Base-by-base conservation (phyloP, 2,329 filamentous ascomycete species). In the Fusarium miscanthi region DNA sequence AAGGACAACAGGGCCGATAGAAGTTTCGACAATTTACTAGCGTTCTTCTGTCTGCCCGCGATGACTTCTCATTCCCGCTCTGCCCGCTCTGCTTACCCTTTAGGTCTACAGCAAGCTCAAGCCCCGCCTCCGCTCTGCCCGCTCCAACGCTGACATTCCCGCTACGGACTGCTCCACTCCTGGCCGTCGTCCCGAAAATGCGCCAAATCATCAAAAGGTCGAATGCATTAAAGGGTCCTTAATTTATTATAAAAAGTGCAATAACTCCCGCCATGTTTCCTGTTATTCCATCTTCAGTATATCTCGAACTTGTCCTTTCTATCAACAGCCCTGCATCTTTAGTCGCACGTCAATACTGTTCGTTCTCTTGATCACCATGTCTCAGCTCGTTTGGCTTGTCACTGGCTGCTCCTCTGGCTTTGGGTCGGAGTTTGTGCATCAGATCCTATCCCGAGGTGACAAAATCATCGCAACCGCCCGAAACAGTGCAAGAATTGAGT, bases 401-500 rank as follows among this genome's bases (percentile, higher is more conserved):
- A 82, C 80, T 25, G 81, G 79, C 23, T 74, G 77, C 16, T 79
- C 80, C 33, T 78, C 79, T 2, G 80, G 80, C 9, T 77, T 82
- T 56, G 80, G 80, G 1, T 74, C 73, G 6, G 68, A 72, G 21
- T 59, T 76, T 14, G 72, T 73, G 9, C 45, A 66, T 13, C 51
- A 72, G 12, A 73, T 81, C 41, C 59, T 78, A 27, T 38, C 66
- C 17, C 76, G 76, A 11, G 78, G 78, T 8, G 77, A 81, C 64
- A 76, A 74, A 11, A 77, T 81, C 37, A 78, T 81, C 30, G 80
- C 80, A 68, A 74, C n/a, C 65, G 76, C 40, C 75, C 79, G 21
- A 71, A 77, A 17, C 67, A 69, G 41, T 51, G 78, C 11, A 65
- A 76, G 11, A 65, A 81, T 21, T 30, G 23, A 69, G 10, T 2